Conservation (phyloP, 139 green algal genomes). For the Coelastrella sp. region DNA sequence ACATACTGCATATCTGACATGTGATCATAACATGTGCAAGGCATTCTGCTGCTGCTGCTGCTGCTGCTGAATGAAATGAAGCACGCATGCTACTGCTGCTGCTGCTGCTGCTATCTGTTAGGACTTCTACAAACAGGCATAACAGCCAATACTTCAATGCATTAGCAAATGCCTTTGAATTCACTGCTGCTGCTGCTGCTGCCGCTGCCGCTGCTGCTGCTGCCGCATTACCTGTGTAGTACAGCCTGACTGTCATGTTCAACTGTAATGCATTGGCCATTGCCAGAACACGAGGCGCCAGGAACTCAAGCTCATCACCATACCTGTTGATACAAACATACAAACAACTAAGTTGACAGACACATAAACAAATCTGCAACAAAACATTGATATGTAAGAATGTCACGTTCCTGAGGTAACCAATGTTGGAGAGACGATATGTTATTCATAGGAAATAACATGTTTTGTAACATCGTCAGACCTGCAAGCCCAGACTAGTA, state of each 20-base stretch:
- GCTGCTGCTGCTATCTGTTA: not conserved
- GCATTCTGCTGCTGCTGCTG: not conserved
- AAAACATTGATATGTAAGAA: not conserved
- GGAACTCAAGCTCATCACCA: constrained; percentile 34
- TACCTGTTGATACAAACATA: not conserved
- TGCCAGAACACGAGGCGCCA: constrained; percentile 20
- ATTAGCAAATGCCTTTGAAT: not conserved
- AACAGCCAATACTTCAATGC: too few relatives aligned
- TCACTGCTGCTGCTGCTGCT: constrained; percentile 4
- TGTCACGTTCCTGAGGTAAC: too few relatives aligned
- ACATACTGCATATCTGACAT: too few relatives aligned
- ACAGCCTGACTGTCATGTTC: constrained; percentile 7
- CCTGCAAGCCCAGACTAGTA: constrained; percentile 26
- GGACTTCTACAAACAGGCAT: too few relatives aligned
- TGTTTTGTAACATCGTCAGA: not conserved
- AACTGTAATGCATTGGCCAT: not conserved
- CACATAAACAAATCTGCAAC: not conserved
- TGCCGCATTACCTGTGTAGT: constrained; percentile 38
- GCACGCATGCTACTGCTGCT: not conserved
- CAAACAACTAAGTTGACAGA: not conserved
- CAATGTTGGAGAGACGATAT: too few relatives aligned
- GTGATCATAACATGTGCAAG: not conserved
- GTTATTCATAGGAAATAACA: not conserved
- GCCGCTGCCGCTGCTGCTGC: not conserved
- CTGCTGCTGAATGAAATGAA: too few relatives aligned